Conservation (phyloP, 169 alveolate species). For the Eimeria maxima region DNA sequence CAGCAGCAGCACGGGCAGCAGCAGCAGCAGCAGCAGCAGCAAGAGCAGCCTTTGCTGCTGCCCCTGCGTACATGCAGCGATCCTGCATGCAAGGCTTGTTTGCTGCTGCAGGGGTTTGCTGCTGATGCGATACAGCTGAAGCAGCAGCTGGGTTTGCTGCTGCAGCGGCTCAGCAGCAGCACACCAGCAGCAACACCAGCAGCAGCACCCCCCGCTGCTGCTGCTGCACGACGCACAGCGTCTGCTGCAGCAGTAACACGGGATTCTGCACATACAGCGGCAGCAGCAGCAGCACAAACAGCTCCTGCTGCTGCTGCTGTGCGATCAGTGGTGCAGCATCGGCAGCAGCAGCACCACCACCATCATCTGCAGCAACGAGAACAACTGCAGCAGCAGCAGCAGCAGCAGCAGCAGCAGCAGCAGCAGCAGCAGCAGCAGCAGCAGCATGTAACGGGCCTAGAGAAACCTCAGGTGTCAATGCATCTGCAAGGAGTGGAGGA, state of each 20-base stretch:
- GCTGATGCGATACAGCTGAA: conserved; percentile 44
- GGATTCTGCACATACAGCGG: background rate
- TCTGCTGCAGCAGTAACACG: background rate
- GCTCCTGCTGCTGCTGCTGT: background rate
- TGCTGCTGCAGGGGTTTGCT: background rate
- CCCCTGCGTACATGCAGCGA: background rate
- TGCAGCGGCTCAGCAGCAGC: no score
- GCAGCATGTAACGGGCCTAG: no score
- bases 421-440: background rate
- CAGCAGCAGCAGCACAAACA: background rate
- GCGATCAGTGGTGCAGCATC: background rate
- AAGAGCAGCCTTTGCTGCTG: conserved; percentile 7
- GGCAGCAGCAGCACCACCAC: no score
- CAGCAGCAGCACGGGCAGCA: conserved; percentile 9
- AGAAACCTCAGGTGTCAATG: conserved; percentile 6
- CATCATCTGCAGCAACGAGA: no score
- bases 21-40: conserved; percentile 71
- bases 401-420: no score
- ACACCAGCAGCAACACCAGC: no score
- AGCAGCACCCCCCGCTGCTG: background rate
- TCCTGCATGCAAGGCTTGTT: background rate
- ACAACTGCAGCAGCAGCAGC: no score
- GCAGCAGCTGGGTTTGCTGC: conserved; percentile 2
- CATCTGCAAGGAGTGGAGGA: background rate
- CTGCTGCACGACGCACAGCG: no score